Conservation (phyloP, 306 rosid species). For the Quercus engelmannii region DNA sequence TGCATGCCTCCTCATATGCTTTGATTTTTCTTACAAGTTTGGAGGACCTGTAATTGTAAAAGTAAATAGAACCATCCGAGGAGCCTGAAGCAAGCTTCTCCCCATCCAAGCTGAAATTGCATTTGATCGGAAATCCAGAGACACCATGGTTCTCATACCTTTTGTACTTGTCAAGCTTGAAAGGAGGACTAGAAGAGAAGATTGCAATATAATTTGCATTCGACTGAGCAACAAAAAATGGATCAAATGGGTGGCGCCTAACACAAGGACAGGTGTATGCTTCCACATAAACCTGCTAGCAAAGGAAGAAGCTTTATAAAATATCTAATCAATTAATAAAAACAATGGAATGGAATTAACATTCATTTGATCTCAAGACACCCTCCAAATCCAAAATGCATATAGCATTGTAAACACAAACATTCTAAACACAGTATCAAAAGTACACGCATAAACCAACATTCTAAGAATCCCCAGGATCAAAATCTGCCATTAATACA, state of each 20-base stretch:
- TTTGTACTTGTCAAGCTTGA: slow-evolving; percentile 82
- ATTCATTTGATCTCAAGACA: background rate
- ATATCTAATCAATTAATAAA: background rate
- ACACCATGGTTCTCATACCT: slow-evolving; percentile 74
- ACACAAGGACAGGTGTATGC: slow-evolving; percentile 89
- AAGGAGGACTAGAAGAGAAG: slow-evolving; percentile 71
- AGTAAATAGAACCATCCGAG: slow-evolving; percentile 74
- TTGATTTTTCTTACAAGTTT: slow-evolving; percentile 59
- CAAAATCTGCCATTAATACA: too few relatives aligned
- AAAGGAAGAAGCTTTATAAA: slow-evolving; percentile 22
- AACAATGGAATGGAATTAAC: background rate
- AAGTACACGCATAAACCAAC: background rate
- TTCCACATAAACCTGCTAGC: slow-evolving; percentile 79
- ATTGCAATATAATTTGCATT: slow-evolving; percentile 79
- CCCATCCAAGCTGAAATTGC: slow-evolving; percentile 76
- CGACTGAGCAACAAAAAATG: slow-evolving; percentile 78
- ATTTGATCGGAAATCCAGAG: slow-evolving; percentile 82
- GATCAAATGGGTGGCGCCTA: slow-evolving; percentile 68
- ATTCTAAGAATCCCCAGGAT: background rate
- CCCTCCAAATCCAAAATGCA: background rate
- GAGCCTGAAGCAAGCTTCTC: slow-evolving; percentile 79
- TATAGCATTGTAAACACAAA: background rate
- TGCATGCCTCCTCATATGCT: slow-evolving; percentile 69
- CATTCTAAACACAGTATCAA: background rate
- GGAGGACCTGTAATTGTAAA: slow-evolving; percentile 67